phyloP scores from a whole-genome alignment of 768 basidiomycete species.

The Scleroderma citrinum region DNA sequence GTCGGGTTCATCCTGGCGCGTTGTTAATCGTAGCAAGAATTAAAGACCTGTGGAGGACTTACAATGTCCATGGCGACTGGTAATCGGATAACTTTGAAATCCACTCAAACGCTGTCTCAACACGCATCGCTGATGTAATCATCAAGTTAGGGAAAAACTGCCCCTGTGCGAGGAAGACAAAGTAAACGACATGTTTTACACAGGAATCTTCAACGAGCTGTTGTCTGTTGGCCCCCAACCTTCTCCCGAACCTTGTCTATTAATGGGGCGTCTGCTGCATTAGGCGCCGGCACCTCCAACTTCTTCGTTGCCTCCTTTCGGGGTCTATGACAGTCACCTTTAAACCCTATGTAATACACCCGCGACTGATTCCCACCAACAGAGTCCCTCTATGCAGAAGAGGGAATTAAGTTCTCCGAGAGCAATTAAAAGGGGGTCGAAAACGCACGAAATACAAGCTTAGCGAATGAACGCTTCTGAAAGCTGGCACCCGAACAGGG shows the following conservation, averaged over 20 bases:
- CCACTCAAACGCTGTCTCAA: not conserved
- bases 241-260: constrained; percentile 56
- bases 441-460: constrained; percentile 75
- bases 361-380: constrained; percentile 58
- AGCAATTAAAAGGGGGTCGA: constrained; percentile 1
- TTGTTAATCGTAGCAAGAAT: not conserved
- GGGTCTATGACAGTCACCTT: constrained; percentile 55
- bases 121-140: not conserved
- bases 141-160: too few species aligned
- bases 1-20: constrained; percentile 11
- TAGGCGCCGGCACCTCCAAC: constrained; percentile 73
- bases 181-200: not conserved
- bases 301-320: constrained; percentile 57
- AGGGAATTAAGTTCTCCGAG: not conserved
- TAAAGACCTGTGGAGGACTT: constrained; percentile 4
- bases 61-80: constrained; percentile 21
- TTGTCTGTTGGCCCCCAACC: constrained; percentile 54
- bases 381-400: constrained; percentile 49
- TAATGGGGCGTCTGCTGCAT: constrained; percentile 68
- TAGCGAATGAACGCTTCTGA: constrained; percentile 65
- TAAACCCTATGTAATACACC: constrained; percentile 80
- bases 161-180: not conserved
- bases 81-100: not conserved
- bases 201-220: constrained; percentile 38
- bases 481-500: constrained; percentile 69